These are phyloP conservation scores for Candida xiaguanensis DNA, from an alignment of 805 yeast genomes.

Conservation along the genomic window DNA sequence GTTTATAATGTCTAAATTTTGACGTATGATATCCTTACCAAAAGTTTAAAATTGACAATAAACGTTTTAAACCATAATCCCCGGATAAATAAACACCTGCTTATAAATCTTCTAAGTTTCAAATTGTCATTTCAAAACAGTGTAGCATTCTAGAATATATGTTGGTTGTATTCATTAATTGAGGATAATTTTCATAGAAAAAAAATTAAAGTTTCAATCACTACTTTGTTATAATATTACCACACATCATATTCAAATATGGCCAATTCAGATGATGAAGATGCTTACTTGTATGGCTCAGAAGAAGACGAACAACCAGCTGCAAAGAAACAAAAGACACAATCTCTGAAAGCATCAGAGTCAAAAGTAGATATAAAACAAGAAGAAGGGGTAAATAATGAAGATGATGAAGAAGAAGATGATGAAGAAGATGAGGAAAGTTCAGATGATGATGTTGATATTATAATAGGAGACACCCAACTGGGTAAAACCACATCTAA, in stretches of 20 bases:
- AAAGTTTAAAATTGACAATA: too few relatives aligned
- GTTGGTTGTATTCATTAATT: too few relatives aligned
- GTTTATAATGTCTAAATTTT: too few relatives aligned
- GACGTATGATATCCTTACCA: too few relatives aligned
- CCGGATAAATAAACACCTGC: too few relatives aligned
- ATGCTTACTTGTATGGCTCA: conserved; percentile 63
- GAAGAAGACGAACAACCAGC: conserved; percentile 33
- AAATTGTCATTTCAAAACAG: too few relatives aligned
- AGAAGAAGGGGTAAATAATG: conserved; percentile 38
- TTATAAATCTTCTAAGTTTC: too few relatives aligned
- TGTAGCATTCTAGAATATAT: too few relatives aligned
- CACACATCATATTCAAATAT: conserved; percentile 2
- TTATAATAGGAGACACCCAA: conserved; percentile 53
- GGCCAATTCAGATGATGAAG: conserved; percentile 46
- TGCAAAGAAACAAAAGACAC: conserved; percentile 14
- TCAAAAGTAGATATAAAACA: conserved; percentile 19
- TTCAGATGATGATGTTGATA: conserved; percentile 72
- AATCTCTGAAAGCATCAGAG: conserved; percentile 12
- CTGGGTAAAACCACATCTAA: conserved; percentile 20
- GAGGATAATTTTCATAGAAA: not conserved
- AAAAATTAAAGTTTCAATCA: not conserved
- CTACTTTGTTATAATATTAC: too few relatives aligned
- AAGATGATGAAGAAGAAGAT: conserved; percentile 39
- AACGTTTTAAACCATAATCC: too few relatives aligned
- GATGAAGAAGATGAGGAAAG: conserved; percentile 47